Evolutionary conservation across 495 filamentous ascomycete species (phyloP), one percentile per base, ranked within the genome.

Genomic region (Hypoxylon lienhwacheense): DNA sequence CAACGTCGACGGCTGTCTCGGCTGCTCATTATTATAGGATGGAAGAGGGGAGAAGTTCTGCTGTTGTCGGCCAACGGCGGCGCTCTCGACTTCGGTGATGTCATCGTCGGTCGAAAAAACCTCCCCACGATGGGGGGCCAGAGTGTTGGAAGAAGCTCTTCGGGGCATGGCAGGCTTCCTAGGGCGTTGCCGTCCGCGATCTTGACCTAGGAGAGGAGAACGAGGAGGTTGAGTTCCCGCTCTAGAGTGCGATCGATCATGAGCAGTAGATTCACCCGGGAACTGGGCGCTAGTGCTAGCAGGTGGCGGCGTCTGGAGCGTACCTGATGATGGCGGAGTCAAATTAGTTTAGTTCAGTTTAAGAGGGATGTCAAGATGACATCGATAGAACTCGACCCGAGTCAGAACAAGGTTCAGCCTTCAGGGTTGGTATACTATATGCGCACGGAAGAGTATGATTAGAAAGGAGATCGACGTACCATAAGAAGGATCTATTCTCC

Each of bases 41-140:
- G 36, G 66, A 47, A 66, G 67, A 59, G 58, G 47, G 4, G 63
- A 63, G 26, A 62, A 65, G 1, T 54, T 33, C 12, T 47, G 35
- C 35, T 55, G 56, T 32, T 55, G 56, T 21, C 75, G 68, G 41
- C 41, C 68, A 25, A 50, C 65, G 29, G 67, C 54, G 53, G 84
- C 84, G 21, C 70, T 76, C 64, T 93, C 88, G 19, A 96, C 84
- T 69, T 99, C 93, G 36, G 81, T 77, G 16, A 85, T 79, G 67
- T 88, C 90, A 69, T 99, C 93, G 61, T 99, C 93, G 15, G 89
- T 91, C 6, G 91, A 96, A 69, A 97, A 99, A 55, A 89, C 83
- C 66, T 90, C 89, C 10, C 90, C 87, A 55, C 86, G 85, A 58
- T 91, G 83, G 12, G 89, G 90, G 11, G 80, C 77, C 50, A 83